Evolutionary conservation across 73 alveolate species (phyloP).

Genomic region (Effrenium voratum): DNA sequence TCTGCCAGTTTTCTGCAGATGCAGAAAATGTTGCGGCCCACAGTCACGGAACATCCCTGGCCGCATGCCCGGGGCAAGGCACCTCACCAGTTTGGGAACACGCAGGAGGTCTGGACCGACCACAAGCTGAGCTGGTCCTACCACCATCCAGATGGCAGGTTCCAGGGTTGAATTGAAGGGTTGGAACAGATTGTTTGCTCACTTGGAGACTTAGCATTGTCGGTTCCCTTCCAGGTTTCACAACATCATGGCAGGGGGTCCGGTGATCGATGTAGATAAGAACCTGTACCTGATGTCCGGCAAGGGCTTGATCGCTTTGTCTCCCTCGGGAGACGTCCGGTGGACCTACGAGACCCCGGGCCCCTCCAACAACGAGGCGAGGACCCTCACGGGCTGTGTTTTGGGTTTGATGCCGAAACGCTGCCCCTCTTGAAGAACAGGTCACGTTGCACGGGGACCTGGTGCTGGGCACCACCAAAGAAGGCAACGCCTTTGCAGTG

Average conservation of each 20-base stretch:
- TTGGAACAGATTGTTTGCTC: no score
- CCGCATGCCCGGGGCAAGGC: not conserved
- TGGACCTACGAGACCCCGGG: conserved; percentile 12
- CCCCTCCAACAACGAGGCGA: not conserved
- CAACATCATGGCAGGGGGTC: not conserved
- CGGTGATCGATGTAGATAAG: conserved; percentile 2
- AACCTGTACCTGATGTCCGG: not conserved
- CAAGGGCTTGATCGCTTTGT: not conserved
- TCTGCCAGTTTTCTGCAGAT: not conserved
- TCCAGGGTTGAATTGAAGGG: no score
- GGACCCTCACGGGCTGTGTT: not conserved
- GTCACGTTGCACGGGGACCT: not conserved
- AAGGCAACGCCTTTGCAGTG: not conserved
- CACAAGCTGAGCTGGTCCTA: not conserved
- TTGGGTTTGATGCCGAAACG: not conserved
- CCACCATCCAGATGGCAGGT: not conserved
- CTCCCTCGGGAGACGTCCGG: not conserved
- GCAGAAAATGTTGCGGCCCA: not conserved
- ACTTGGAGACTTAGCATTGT: no score
- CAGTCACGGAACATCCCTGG: not conserved
- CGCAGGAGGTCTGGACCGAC: not conserved
- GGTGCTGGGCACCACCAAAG: not conserved
- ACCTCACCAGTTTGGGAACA: not conserved
- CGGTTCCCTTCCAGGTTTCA: no score
- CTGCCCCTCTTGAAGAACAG: not conserved